Evolutionary conservation across 2,329 filamentous ascomycete genomes (phyloP), one percentile per base, ranked within the genome.

Genomic region (Ascochyta lentis): DNA sequence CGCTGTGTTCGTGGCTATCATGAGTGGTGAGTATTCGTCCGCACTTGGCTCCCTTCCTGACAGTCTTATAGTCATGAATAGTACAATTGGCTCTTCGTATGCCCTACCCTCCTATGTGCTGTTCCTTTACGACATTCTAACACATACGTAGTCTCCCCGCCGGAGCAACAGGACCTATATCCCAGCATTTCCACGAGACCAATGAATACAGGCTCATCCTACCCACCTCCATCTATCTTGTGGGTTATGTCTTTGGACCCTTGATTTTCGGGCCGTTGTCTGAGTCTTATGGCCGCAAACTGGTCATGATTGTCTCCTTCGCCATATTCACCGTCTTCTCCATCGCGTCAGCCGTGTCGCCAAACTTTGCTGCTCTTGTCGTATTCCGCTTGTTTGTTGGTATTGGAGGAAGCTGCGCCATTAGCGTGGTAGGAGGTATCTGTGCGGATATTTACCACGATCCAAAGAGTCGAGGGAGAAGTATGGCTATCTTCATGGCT

Each of bases 371-470:
- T 2, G 74, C 75, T 0, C 62, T 81, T 8, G 74, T 81, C 5
- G 60, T 80, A 2, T 79, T 82, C 56, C 67, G 80, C 10, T 63
- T 80, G 10, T 57, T 82, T 0, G 73, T 74, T 1, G 80, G 80
- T 0, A 69, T 80, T 3, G 76, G 74, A 13, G 78, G 78, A 1
- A 78, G 74, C 24, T 78, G 77, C 53, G 78, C 80, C 0, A 86
- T 90, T 43, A 82, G 84, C 23, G 82, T 90, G 7, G 84, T 87
- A 0, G 65, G 84, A 72, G 74, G 83, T 0, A 83, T 89, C 9
- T 81, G 89, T 60, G 87, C 89, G 13, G 89, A 91, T 72, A 79
- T 89, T 6, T 90, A 85, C 65, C 79, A 80, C 46, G 79, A 86
- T 47, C 80, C 84, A 0, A 74, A 80, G 16, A 58, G 54, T 24